phyloP scores from a whole-genome alignment of 371 early-diverging fungal species.

The Apophysomyces sp. region DNA sequence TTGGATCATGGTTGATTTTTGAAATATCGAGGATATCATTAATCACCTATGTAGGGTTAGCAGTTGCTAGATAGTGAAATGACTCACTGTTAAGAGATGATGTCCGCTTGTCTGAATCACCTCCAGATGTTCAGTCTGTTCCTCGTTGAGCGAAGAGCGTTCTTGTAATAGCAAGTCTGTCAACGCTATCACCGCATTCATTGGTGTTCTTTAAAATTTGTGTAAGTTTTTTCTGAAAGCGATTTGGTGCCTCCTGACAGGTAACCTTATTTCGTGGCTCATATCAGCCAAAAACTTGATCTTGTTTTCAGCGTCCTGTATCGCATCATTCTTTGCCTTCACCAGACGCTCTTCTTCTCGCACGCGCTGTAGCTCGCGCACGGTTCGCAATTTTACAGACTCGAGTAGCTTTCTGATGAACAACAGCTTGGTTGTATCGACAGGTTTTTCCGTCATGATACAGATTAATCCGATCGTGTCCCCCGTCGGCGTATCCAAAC shows the following conservation, averaged over 20 bases:
- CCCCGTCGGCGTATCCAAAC: constrained; percentile 5
- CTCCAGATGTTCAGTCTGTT: constrained; percentile 57
- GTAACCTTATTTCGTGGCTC: constrained; percentile 50
- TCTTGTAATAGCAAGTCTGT: constrained; percentile 57
- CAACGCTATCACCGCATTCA: constrained; percentile 64
- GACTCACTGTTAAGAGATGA: constrained; percentile 54
- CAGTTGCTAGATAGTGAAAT: neutral
- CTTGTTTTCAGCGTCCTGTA: constrained; percentile 58
- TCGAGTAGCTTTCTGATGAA: constrained; percentile 21
- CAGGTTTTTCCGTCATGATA: constrained; percentile 12
- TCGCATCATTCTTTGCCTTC: constrained; percentile 49
- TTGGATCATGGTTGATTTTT: constrained; percentile 61
- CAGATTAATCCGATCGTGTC: constrained; percentile 12
- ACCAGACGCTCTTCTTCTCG: constrained; percentile 42
- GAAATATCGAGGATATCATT: constrained; percentile 64
- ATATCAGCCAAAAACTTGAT: constrained; percentile 62
- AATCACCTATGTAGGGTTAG: constrained; percentile 41
- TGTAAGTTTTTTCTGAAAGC: neutral
- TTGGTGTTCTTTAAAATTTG: constrained; percentile 44
- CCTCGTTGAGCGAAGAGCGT: constrained; percentile 44
- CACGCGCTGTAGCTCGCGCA: constrained; percentile 48
- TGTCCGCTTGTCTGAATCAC: constrained; percentile 63
- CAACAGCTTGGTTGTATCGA: constrained; percentile 6
- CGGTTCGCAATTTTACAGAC: constrained; percentile 33
- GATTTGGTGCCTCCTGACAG: neutral